Conservation (phyloP, 345 rosid genomes). For the Eucalyptus melliodora region DNA sequence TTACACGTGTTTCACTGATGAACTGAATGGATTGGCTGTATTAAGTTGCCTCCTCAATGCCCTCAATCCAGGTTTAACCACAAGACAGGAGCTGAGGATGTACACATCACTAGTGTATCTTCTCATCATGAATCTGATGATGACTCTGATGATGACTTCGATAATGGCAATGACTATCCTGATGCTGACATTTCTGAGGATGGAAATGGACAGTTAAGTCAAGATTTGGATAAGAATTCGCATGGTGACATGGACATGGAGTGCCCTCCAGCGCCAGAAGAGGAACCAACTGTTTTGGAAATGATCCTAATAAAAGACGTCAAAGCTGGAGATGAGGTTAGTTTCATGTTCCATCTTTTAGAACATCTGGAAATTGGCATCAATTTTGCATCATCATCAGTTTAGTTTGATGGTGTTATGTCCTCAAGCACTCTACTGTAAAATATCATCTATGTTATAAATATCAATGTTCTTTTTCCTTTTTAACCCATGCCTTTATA, state of each 20-base stretch:
- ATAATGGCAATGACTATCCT: conserved; percentile 20
- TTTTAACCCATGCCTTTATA: background rate
- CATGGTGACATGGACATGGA: conserved; percentile 3
- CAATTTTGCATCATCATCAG: background rate
- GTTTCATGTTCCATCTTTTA: background rate
- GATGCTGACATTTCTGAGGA: background rate
- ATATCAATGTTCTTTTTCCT: background rate
- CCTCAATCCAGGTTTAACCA: conserved; percentile 61
- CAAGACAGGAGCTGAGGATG: conserved; percentile 88
- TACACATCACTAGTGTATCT: conserved; percentile 48
- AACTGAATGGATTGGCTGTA: background rate
- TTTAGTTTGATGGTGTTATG: background rate
- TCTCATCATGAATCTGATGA: conserved; percentile 37
- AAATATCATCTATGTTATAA: background rate
- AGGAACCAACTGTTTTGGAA: conserved; percentile 35
- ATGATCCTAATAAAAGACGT: conserved; percentile 90
- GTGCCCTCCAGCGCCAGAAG: conserved; percentile 1
- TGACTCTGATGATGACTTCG: conserved; percentile 18
- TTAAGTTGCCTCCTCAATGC: background rate
- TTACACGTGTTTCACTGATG: background rate
- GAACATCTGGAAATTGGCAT: background rate
- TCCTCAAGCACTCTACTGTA: background rate
- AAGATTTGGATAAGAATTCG: background rate
- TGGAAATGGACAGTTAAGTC: background rate
- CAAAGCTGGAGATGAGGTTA: conserved; percentile 65